Evolutionary conservation across 2,329 filamentous ascomycete species (phyloP).

Genomic region (Lizonia empirigonia): DNA sequence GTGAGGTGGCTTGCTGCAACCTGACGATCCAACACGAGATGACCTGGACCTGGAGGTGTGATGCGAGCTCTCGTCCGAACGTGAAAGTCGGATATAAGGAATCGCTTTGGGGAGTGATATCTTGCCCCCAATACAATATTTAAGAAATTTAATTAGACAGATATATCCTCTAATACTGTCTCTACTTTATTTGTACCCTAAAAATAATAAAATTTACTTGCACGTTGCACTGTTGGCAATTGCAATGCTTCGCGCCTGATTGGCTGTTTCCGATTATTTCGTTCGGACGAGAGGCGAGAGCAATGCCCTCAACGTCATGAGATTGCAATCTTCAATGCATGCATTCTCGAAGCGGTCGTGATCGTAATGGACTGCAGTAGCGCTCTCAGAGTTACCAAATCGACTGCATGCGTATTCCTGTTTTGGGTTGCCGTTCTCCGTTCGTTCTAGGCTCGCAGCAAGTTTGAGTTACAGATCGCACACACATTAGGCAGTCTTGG

Average conservation of each 20-base stretch:
- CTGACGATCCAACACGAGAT: background rate
- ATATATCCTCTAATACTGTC: no score
- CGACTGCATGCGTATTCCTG: background rate
- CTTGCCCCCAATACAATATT: no score
- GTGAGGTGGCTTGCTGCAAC: background rate
- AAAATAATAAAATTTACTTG: no score
- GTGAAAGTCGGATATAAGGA: no score
- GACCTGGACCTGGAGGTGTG: no score
- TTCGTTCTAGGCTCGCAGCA: conserved; percentile 7
- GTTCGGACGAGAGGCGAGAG: background rate
- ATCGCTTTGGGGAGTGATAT: no score
- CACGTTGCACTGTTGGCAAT: no score
- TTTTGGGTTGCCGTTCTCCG: background rate
- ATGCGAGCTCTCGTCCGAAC: no score
- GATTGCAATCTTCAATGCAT: background rate
- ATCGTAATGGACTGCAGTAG: conserved; percentile 1
- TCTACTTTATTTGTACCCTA: no score
- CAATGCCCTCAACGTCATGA: background rate
- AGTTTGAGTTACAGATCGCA: conserved; percentile 3
- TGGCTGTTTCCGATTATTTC: no score
- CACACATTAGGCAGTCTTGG: background rate
- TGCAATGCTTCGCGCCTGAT: no score
- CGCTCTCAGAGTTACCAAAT: background rate
- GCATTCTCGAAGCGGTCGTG: background rate
- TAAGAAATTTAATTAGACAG: no score